Evolutionary conservation across 805 yeast species (phyloP).

Genomic region (Yarrowia sp.): DNA sequence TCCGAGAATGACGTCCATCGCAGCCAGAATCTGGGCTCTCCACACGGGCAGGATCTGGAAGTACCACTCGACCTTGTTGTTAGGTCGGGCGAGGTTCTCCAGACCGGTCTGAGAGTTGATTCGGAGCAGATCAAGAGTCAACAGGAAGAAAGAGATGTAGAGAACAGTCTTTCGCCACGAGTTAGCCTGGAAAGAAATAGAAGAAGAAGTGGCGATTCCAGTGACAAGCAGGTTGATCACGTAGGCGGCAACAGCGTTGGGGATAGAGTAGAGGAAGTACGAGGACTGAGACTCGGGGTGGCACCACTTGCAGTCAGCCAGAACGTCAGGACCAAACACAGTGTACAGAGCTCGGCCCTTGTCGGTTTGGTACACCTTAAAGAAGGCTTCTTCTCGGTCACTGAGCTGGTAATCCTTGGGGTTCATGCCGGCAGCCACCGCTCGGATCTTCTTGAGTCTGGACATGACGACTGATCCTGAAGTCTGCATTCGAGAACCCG

Average conservation of each 20-base stretch:
- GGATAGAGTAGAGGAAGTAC: slow-evolving; percentile 42
- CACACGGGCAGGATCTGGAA: slow-evolving; percentile 41
- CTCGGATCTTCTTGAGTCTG: slow-evolving; percentile 39
- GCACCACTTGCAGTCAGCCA: slow-evolving; percentile 45
- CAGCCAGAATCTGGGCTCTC: slow-evolving; percentile 40
- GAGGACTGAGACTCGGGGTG: slow-evolving; percentile 37
- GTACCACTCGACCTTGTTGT: slow-evolving; percentile 41
- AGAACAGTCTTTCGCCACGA: slow-evolving; percentile 33
- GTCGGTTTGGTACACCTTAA: slow-evolving; percentile 39
- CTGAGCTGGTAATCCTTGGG: slow-evolving; percentile 28
- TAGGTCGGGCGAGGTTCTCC: slow-evolving; percentile 39
- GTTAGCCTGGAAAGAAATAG: slow-evolving; percentile 38
- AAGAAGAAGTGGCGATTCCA: slow-evolving; percentile 40
- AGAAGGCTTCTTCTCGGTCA: slow-evolving; percentile 39
- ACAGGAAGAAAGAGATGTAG: slow-evolving; percentile 22
- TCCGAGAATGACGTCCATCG: slow-evolving; percentile 38
- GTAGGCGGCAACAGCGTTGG: slow-evolving; percentile 42
- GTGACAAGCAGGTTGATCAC: slow-evolving; percentile 40
- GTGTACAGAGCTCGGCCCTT: slow-evolving; percentile 42
- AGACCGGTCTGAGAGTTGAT: slow-evolving; percentile 34
- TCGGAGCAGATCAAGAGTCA: slow-evolving; percentile 26
- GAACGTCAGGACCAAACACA: slow-evolving; percentile 43
- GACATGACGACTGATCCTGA: slow-evolving; percentile 41
- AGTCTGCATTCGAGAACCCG: slow-evolving; percentile 42
- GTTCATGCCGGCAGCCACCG: slow-evolving; percentile 15